These are phyloP conservation scores for Boeremia exigua DNA, from an alignment of 2,329 filamentous ascomycete genomes.

Conservation along the genomic window DNA sequence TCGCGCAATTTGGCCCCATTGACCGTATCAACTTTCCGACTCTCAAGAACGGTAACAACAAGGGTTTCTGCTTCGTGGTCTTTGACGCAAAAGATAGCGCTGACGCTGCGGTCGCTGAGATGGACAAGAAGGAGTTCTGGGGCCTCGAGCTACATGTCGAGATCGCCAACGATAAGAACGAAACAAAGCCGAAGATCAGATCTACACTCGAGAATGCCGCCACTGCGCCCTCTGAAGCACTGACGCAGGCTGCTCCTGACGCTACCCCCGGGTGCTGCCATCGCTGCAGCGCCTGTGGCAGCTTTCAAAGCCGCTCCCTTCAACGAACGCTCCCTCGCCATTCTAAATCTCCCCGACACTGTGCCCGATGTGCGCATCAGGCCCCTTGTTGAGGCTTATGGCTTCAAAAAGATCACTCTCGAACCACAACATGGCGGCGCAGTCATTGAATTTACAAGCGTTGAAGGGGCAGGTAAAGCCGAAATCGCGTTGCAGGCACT, in stretches of 20 bases:
- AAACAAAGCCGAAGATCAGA: constrained; percentile 53
- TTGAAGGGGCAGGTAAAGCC: constrained; percentile 74
- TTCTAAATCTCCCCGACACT: constrained; percentile 89
- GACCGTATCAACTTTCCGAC: constrained; percentile 74
- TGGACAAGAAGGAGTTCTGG: constrained; percentile 74
- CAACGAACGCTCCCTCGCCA: constrained; percentile 72
- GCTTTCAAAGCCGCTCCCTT: constrained; percentile 29
- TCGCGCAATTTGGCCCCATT: constrained; percentile 77
- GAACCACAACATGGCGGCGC: constrained; percentile 84
- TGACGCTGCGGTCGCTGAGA: constrained; percentile 65
- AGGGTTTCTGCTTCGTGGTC: constrained; percentile 81
- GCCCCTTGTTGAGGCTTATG: constrained; percentile 72
- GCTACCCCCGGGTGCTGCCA: constrained; percentile 15
- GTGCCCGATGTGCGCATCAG: constrained; percentile 86
- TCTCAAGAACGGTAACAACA: constrained; percentile 68
- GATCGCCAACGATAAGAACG: constrained; percentile 52
- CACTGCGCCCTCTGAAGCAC: constrained; percentile 46
- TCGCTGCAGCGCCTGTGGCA: constrained; percentile 8
- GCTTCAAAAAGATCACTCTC: constrained; percentile 78
- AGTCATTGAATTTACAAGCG: constrained; percentile 79
- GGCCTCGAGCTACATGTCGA: constrained; percentile 70
- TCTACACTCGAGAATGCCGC: constrained; percentile 56
- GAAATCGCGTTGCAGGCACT: constrained; percentile 54
- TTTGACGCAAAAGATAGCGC: constrained; percentile 73
- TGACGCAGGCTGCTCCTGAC: constrained; percentile 27